Percentiles rank a stretch among this genome's conserved stretches.
These are phyloP conservation scores for Volvariella volvacea DNA, from an alignment of 1,284 basidiomycete genomes.

Conservation along the genomic window DNA sequence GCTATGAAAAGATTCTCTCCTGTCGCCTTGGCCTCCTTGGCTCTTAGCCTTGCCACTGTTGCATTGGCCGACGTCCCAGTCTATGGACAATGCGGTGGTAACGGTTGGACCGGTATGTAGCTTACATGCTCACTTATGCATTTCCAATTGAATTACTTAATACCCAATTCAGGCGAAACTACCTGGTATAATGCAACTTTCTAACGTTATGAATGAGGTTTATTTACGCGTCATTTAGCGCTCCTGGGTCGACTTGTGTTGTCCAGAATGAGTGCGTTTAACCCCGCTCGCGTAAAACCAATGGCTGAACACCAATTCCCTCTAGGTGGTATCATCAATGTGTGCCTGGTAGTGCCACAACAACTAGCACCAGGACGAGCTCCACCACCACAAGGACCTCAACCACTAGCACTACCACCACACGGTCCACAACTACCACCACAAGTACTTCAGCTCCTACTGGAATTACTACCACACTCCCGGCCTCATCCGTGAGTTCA, in stretches of 20 bases:
- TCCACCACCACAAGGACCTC: conserved; percentile 11
- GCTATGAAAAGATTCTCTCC: background rate
- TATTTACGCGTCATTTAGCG: conserved; percentile 7
- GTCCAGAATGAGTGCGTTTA: conserved; percentile 11
- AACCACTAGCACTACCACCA: conserved; percentile 9
- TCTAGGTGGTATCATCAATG: conserved; percentile 17
- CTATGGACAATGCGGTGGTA: conserved; percentile 16
- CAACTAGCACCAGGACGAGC: conserved; percentile 9
- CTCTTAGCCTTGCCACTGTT: conserved; percentile 3
- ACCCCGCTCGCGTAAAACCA: background rate
- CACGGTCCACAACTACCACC: conserved; percentile 9
- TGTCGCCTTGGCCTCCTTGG: background rate
- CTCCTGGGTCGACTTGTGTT: conserved; percentile 13
- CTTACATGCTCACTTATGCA: background rate
- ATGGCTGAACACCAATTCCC: background rate
- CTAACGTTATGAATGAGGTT: conserved; percentile 1
- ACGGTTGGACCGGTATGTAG: conserved; percentile 14
- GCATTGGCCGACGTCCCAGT: conserved; percentile 16
- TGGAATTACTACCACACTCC: conserved; percentile 16
- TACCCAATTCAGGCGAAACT: conserved; percentile 11
- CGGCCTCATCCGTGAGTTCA: conserved; percentile 17
- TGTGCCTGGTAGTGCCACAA: conserved; percentile 9
- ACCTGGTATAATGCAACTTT: conserved; percentile 9
- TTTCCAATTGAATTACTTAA: background rate
- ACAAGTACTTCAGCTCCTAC: conserved; percentile 10